Base-by-base conservation (phyloP, 768 basidiomycete species). In the Pleurotus ostreatus region DNA sequence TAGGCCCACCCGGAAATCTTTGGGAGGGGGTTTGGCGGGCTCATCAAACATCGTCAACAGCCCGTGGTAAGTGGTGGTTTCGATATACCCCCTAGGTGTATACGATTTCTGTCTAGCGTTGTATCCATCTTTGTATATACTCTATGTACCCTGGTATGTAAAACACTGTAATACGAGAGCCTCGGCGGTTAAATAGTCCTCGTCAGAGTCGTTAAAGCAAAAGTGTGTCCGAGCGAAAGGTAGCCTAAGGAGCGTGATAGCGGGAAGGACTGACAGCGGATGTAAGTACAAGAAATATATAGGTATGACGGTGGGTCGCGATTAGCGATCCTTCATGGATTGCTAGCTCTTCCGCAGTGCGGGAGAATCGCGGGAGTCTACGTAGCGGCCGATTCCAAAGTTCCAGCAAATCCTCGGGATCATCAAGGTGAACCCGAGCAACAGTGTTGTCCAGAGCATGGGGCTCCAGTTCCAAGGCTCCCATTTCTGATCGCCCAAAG, bases 1-100 rank as follows among this genome's bases (percentile, higher is more conserved):
- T 74, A 86, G 82, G 70, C 94, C 93, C 1, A 91, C 87, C 34
- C 80, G 91, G 49, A 78, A 81, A 40, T 92, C 90, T 3, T 79
- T 91, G 41, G 80, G 74, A 0, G 63, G 57, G 47, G 70, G 62
- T 46, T 66, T 75, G 43, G 70, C 71, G 41, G 83, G 82, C 62
- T 74, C 72, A 57, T 89, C 89, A 7, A 71, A 71, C 51, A 88
- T 91, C 56, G 89, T 91, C 49, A 84, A 91, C 61, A 70, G 78
- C 54, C 86, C 86, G 12, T 88, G 79, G 61, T 88, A 64, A 66
- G 16, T 41, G 38, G 47, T 34, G 26, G 43, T 44, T 44, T 49
- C 30, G 9, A 34, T 30, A 8, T 41, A 39, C 39, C 8, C 8
- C 16, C 58, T 68, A 46, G 16, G 44, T 47, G 56, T 46, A 61